phyloP scores from a whole-genome alignment of 257 asterid species.

The Ocimum tenuiflorum region DNA sequence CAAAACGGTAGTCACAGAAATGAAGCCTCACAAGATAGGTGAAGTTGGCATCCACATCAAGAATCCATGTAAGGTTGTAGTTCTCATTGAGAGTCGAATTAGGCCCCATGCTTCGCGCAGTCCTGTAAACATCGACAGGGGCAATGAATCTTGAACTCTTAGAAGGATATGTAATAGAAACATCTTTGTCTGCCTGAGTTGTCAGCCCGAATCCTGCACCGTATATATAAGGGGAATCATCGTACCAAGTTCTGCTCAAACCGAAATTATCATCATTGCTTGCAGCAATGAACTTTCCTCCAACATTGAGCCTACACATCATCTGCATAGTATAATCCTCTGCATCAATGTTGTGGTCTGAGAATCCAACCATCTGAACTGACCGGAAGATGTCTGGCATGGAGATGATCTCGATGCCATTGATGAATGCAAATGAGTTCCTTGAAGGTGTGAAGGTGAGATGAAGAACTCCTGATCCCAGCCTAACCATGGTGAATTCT shows the following conservation, averaged over 20 bases:
- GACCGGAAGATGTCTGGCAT: slow-evolving; percentile 49
- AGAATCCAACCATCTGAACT: slow-evolving; percentile 35
- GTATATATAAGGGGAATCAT: slow-evolving; percentile 51
- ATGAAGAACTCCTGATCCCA: slow-evolving; percentile 24
- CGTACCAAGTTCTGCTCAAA: slow-evolving; percentile 53
- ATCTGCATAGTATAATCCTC: slow-evolving; percentile 37
- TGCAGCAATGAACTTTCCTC: slow-evolving; percentile 50
- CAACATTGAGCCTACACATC: slow-evolving; percentile 59
- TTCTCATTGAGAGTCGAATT: slow-evolving; percentile 38
- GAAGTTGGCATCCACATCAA: slow-evolving; percentile 47
- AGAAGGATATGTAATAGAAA: slow-evolving; percentile 31
- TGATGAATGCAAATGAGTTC: slow-evolving; percentile 52
- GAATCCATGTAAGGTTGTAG: slow-evolving; percentile 69
- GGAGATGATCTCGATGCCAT: slow-evolving; percentile 63
- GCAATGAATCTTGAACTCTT: slow-evolving; percentile 31
- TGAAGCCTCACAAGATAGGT: slow-evolving; percentile 71
- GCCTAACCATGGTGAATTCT: slow-evolving; percentile 34
- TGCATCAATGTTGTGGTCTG: slow-evolving; percentile 24
- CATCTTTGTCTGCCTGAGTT: slow-evolving; percentile 27
- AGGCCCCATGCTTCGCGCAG: slow-evolving; percentile 61
- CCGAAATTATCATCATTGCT: slow-evolving; percentile 41
- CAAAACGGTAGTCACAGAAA: slow-evolving; percentile 52
- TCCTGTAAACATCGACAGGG: slow-evolving; percentile 42
- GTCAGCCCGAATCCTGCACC: slow-evolving; percentile 59
- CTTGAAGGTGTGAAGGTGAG: slow-evolving; percentile 55